Evolutionary conservation across 495 filamentous ascomycete species (phyloP).

Genomic region (Aspergillus biplanus): DNA sequence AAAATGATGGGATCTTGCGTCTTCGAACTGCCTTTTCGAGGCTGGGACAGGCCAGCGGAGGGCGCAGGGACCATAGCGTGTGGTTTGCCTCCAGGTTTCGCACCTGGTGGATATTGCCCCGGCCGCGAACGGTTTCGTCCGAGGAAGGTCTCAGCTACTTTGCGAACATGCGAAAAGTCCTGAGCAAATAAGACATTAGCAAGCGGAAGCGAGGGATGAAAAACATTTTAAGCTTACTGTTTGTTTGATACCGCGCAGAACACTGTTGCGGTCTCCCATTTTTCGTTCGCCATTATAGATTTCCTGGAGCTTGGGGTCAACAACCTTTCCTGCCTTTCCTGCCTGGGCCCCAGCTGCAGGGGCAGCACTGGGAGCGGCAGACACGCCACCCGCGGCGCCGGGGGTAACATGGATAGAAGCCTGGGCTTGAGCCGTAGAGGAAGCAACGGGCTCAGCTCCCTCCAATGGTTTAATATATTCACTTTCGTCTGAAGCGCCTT

Average conservation of each 20-base stretch:
- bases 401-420: constrained; percentile 46
- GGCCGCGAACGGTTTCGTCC: constrained; percentile 56
- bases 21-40: constrained; percentile 52
- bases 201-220: background rate
- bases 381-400: constrained; percentile 43
- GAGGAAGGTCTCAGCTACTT: constrained; percentile 80
- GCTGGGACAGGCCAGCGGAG: constrained; percentile 44
- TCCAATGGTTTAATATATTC: constrained; percentile 89
- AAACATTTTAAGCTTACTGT: constrained; percentile 60
- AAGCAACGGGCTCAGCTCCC: constrained; percentile 52
- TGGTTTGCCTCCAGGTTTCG: constrained; percentile 46
- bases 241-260: constrained; percentile 86
- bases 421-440: constrained; percentile 42
- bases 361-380: constrained; percentile 23
- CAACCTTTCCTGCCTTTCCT: constrained; percentile 54
- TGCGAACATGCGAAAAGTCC: constrained; percentile 96
- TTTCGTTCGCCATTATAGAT: constrained; percentile 90
- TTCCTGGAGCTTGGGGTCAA: constrained; percentile 79
- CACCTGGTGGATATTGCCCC: constrained; percentile 48
- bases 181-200: constrained; percentile 35
- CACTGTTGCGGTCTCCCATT: constrained; percentile 89
- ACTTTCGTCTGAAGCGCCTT: constrained; percentile 83
- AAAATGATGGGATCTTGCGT: constrained; percentile 94
- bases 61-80: constrained; percentile 42
- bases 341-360: constrained; percentile 57